phyloP scores from a whole-genome alignment of 2,329 filamentous ascomycete genomes.

The Sporothrix pseudoabietina region DNA sequence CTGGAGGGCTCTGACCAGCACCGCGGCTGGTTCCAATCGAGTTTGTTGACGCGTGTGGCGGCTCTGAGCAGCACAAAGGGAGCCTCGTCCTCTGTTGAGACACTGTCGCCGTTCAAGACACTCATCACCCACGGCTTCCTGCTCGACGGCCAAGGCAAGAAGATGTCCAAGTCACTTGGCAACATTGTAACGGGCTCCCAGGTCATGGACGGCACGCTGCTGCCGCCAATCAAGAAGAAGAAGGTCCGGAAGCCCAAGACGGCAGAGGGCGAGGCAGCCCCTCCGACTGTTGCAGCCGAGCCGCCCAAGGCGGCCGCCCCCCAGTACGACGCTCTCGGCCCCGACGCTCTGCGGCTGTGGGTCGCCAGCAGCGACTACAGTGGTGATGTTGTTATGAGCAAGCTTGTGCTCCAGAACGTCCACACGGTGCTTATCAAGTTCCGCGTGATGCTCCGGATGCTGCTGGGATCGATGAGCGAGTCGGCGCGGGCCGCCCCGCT shows the following conservation, averaged over 20 bases:
- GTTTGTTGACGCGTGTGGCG: conserved; percentile 82
- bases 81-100: not conserved
- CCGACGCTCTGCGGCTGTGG: conserved; percentile 88
- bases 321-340: conserved; percentile 71
- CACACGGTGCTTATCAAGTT: conserved; percentile 82
- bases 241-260: conserved; percentile 52
- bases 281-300: not conserved
- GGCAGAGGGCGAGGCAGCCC: conserved; percentile 37
- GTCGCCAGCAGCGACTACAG: conserved; percentile 91
- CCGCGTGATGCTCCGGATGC: conserved; percentile 85
- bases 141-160: conserved; percentile 84
- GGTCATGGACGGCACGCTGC: conserved; percentile 80
- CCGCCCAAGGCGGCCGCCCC: conserved; percentile 36
- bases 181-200: conserved; percentile 80
- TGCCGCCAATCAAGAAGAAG: conserved; percentile 68
- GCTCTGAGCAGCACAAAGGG: conserved; percentile 46
- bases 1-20: conserved; percentile 96
- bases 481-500: conserved; percentile 55
- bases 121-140: conserved; percentile 97
- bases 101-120: conserved; percentile 72
- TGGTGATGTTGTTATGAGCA: conserved; percentile 79
- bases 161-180: conserved; percentile 97
- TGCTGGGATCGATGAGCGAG: conserved; percentile 73
- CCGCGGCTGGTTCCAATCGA: conserved; percentile 98
- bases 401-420: conserved; percentile 73